phyloP scores from a whole-genome alignment of 2,329 filamentous ascomycete species.

The Cordyceps cateniannulata region DNA sequence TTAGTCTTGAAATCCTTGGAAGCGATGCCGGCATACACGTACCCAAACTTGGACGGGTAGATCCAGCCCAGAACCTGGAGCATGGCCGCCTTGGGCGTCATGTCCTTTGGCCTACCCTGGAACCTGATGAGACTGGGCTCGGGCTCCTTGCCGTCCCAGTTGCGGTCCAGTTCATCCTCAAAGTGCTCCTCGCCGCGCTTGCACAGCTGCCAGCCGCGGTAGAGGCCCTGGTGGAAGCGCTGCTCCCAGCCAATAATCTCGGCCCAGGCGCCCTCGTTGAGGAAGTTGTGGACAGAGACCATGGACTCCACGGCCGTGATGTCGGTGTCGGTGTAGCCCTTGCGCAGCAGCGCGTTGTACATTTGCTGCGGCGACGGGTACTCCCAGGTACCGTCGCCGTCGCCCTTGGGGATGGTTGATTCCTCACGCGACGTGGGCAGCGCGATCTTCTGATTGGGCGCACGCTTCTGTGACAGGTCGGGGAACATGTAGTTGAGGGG shows the following conservation, averaged over 20 bases:
- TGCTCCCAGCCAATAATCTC: conserved; percentile 94
- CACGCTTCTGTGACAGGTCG: conserved; percentile 72
- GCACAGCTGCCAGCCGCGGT: conserved; percentile 66
- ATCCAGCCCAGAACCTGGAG: conserved; percentile 71
- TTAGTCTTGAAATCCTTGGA: conserved; percentile 15
- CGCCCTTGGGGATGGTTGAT: conserved; percentile 86
- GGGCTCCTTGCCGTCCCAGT: conserved; percentile 45
- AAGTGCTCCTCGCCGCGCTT: conserved; percentile 64
- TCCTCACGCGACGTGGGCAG: conserved; percentile 76
- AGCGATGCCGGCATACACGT: conserved; percentile 25
- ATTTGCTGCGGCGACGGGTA: conserved; percentile 98
- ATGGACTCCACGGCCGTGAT: conserved; percentile 90
- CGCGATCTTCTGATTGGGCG: conserved; percentile 62
- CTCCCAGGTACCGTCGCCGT: conserved; percentile 79
- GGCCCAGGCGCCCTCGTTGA: conserved; percentile 95
- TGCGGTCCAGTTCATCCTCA: conserved; percentile 36
- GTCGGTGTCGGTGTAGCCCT: conserved; percentile 92
- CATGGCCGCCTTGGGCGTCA: conserved; percentile 87
- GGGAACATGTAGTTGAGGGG: conserved; percentile 94
- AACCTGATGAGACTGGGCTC: conserved; percentile 77
- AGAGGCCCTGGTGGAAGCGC: conserved; percentile 70
- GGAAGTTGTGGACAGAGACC: conserved; percentile 96
- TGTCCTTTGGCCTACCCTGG: conserved; percentile 79
- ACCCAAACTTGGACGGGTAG: conserved; percentile 76
- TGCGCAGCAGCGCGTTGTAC: conserved; percentile 96